Evolutionary conservation across 1,139 yeast genomes (phyloP).

Genomic region (Debaryomyces sp.): DNA sequence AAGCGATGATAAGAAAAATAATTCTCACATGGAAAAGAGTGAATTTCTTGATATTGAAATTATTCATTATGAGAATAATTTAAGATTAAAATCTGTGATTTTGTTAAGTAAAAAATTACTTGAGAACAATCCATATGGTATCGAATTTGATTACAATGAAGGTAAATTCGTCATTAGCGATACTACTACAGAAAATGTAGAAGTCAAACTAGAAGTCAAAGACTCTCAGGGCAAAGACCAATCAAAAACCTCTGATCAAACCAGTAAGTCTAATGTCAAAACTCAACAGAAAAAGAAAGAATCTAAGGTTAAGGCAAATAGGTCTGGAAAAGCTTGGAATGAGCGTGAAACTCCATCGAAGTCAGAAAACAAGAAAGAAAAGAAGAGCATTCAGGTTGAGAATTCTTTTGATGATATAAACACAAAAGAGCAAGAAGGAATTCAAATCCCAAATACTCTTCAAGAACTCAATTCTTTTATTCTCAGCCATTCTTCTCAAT

Average conservation of each 20-base stretch:
- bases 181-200: neutral
- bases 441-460: constrained; percentile 21
- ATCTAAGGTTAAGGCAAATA: neutral
- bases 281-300: neutral
- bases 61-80: constrained; percentile 23
- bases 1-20: neutral
- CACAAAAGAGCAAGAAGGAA: constrained; percentile 7
- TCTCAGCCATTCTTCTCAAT: constrained; percentile 27
- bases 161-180: neutral
- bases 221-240: constrained; percentile 5
- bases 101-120: constrained; percentile 21
- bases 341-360: neutral
- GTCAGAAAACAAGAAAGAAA: constrained; percentile 4
- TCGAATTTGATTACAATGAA: constrained; percentile 13
- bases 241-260: constrained; percentile 1
- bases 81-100: constrained; percentile 26
- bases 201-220: neutral
- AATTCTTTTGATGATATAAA: neutral
- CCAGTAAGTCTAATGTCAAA: neutral
- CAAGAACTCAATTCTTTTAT: constrained; percentile 38
- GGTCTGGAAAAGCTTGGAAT: neutral
- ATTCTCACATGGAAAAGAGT: neutral
- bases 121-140: constrained; percentile 11
- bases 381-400: constrained; percentile 6
- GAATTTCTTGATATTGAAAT: constrained; percentile 11